Conservation (phyloP, 495 filamentous ascomycete species). For the Aspergillus carlsbadensis region DNA sequence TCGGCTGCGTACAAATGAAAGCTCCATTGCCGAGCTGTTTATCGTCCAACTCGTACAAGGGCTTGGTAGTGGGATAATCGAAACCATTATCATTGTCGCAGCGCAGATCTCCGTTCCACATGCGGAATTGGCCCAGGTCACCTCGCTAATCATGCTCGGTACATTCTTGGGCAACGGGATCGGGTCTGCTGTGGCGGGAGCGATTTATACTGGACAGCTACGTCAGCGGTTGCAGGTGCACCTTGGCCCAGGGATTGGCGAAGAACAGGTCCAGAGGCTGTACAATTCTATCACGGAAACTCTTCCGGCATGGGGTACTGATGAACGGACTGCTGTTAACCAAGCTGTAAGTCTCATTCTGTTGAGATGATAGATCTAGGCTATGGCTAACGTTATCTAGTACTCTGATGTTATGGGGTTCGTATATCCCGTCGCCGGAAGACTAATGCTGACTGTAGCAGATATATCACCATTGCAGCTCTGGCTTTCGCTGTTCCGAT, state of each 20-base stretch:
- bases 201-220: constrained; percentile 47
- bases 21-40: constrained; percentile 43
- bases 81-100: constrained; percentile 41
- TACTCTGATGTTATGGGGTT: constrained; percentile 46
- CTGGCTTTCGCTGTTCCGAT: constrained; percentile 38
- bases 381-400: constrained; percentile 24
- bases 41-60: constrained; percentile 49
- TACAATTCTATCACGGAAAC: constrained; percentile 46
- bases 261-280: constrained; percentile 28
- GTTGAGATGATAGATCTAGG: neutral
- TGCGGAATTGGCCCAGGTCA: constrained; percentile 46
- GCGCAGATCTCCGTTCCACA: constrained; percentile 47
- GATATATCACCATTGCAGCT: constrained; percentile 46
- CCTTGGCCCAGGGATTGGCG: constrained; percentile 26
- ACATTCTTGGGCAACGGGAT: constrained; percentile 45
- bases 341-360: constrained; percentile 31
- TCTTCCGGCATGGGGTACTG: constrained; percentile 41
- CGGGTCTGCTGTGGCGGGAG: constrained; percentile 48
- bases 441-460: constrained; percentile 3
- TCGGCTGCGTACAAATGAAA: constrained; percentile 44
- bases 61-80: constrained; percentile 47
- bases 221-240: constrained; percentile 27
- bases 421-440: neutral
- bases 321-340: constrained; percentile 39
- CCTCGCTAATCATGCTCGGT: constrained; percentile 41